phyloP scores from a whole-genome alignment of 257 asterid species.

The Solanum stenotomum region DNA sequence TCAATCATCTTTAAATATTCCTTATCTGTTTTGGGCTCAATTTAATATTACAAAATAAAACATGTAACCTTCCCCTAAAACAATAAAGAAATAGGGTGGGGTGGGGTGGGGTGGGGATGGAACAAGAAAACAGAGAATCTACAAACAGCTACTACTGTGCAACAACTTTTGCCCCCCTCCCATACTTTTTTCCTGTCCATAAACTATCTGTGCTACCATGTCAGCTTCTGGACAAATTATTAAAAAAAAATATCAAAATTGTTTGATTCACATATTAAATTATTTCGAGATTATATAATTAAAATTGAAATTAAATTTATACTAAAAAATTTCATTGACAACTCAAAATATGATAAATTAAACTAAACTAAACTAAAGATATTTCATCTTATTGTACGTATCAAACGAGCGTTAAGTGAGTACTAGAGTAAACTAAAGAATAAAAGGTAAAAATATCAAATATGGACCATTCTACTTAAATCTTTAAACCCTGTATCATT shows the following conservation, averaged over 20 bases:
- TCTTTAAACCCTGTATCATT: conserved; percentile 1
- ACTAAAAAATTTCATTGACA: no score
- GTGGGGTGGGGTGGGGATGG: not conserved
- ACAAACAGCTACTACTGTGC: conserved; percentile 5
- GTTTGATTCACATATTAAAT: no score
- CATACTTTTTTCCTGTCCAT: not conserved
- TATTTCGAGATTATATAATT: no score
- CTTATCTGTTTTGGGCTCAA: fast-evolving
- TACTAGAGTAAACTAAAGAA: not conserved
- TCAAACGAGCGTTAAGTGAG: not conserved
- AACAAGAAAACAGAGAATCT: conserved; percentile 17
- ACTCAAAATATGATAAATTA: no score
- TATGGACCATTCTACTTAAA: conserved; percentile 1
- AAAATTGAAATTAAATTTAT: no score
- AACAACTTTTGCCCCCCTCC: conserved; percentile 11
- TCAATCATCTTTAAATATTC: no score
- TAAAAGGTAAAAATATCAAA: not conserved
- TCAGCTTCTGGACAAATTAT: not conserved
- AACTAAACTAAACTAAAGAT: no score
- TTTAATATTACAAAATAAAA: not conserved
- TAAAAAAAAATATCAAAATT: not conserved
- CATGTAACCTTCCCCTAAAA: not conserved
- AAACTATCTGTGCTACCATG: not conserved
- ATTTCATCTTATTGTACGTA: no score
- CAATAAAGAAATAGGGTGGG: not conserved